phyloP scores from a whole-genome alignment of 2,329 filamentous ascomycete genomes.

The Microsporum audouinii region DNA sequence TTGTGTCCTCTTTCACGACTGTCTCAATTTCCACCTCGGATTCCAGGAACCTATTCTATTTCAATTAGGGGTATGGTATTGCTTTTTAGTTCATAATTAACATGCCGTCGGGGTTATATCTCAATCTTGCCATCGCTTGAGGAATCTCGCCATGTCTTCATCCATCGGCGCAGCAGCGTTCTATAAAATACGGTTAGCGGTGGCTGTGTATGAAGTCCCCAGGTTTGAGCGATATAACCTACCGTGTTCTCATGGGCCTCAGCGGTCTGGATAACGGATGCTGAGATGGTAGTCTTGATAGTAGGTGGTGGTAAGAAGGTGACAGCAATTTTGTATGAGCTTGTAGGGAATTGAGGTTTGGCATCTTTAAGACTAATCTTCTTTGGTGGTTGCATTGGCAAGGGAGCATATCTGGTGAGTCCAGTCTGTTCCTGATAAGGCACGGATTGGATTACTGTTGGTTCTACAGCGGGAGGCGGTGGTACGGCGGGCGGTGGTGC shows the following conservation, averaged over 20 bases:
- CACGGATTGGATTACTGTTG: conserved; percentile 25
- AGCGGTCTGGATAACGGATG: conserved; percentile 40
- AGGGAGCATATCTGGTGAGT: conserved; percentile 48
- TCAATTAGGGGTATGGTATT: not conserved
- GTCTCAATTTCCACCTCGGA: not conserved
- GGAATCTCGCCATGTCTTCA: conserved; percentile 46
- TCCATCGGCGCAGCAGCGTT: conserved; percentile 36
- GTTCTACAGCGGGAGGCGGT: conserved; percentile 7
- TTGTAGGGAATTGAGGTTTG: conserved; percentile 45
- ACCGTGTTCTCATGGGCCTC: conserved; percentile 49
- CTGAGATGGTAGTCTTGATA: conserved; percentile 38
- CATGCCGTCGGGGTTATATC: not conserved
- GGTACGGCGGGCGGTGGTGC: not conserved
- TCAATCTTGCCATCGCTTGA: conserved; percentile 50
- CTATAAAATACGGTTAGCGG: not conserved
- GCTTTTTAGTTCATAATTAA: not conserved
- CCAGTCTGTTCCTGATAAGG: conserved; percentile 48
- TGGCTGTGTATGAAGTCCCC: not conserved
- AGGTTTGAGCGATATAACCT: conserved; percentile 22
- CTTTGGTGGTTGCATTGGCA: conserved; percentile 48
- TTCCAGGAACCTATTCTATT: not conserved
- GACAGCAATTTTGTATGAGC: conserved; percentile 42
- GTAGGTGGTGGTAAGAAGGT: conserved; percentile 38
- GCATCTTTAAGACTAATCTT: conserved; percentile 45
- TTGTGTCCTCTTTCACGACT: not conserved